A percentile compares a stretch with the other conserved stretches of the same genome.
phyloP scores from a whole-genome alignment of 192 early-diverging fungal species.

The Coemansia sp. region DNA sequence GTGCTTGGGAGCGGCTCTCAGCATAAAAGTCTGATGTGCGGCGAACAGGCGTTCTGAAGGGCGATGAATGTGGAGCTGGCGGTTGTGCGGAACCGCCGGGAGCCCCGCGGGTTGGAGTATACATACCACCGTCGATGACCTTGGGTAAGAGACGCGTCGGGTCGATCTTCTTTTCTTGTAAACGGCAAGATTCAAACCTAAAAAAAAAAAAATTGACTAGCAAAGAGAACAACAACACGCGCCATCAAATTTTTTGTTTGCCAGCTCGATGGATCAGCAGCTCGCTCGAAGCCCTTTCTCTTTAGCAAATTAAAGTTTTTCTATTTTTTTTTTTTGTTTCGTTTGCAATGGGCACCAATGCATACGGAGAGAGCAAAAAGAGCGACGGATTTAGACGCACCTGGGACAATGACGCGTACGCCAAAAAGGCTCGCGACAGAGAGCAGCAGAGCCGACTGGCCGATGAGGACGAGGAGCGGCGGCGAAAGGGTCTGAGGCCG shows the following conservation, averaged over 20 bases:
- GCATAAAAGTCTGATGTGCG: too few species aligned
- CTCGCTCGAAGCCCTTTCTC: background rate
- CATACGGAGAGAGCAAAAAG: conserved; percentile 18
- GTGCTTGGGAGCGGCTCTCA: too few species aligned
- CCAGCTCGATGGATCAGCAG: background rate
- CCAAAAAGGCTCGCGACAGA: conserved; percentile 66
- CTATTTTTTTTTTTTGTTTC: background rate
- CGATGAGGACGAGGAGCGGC: conserved; percentile 60
- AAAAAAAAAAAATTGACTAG: conserved; percentile 1
- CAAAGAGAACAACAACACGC: conserved; percentile 8
- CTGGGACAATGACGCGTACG: conserved; percentile 78
- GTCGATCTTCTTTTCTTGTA: background rate
- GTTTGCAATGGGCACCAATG: conserved; percentile 6
- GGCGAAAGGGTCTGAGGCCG: conserved; percentile 56
- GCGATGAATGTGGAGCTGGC: too few species aligned
- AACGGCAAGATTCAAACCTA: background rate
- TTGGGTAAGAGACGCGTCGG: background rate
- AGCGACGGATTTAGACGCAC: conserved; percentile 36
- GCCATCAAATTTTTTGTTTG: conserved; percentile 5
- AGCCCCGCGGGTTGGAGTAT: conserved; percentile 32
- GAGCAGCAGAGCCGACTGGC: conserved; percentile 51
- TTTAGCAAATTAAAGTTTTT: background rate
- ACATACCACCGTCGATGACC: conserved; percentile 26
- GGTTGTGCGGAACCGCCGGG: background rate
- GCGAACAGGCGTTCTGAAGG: too few species aligned